These are phyloP conservation scores for Globisporangium sylvaticum DNA, from an alignment of 352 stramenopile genomes.

Conservation along the genomic window DNA sequence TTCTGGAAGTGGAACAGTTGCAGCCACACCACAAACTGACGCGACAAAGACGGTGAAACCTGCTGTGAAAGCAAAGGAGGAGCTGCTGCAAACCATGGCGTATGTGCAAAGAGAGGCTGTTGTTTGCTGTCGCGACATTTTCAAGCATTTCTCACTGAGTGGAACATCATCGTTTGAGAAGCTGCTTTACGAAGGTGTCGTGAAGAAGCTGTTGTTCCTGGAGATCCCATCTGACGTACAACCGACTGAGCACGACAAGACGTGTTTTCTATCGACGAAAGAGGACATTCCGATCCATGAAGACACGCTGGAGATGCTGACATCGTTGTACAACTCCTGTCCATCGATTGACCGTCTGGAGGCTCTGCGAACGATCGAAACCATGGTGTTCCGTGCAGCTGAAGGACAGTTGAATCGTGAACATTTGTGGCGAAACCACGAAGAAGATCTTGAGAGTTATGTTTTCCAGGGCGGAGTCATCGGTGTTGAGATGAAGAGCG, in stretches of 20 bases:
- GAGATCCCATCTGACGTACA: constrained; percentile 82
- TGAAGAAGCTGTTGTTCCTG: constrained; percentile 82
- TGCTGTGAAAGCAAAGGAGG: constrained; percentile 72
- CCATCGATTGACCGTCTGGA: constrained; percentile 63
- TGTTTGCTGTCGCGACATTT: constrained; percentile 65
- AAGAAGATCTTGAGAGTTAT: constrained; percentile 54
- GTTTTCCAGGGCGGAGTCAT: constrained; percentile 55
- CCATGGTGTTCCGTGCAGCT: constrained; percentile 70
- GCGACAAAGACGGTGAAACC: constrained; percentile 57
- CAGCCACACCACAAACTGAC: constrained; percentile 14
- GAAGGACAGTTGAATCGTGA: constrained; percentile 79
- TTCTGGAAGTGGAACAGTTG: neutral
- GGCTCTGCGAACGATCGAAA: constrained; percentile 67
- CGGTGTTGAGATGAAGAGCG: constrained; percentile 58
- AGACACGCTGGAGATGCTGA: constrained; percentile 59
- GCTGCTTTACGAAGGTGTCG: constrained; percentile 70
- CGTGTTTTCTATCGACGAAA: constrained; percentile 81
- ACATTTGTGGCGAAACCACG: constrained; percentile 52
- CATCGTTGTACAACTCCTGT: constrained; percentile 54
- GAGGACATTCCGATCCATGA: constrained; percentile 79
- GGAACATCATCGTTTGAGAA: constrained; percentile 72
- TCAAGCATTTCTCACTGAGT: constrained; percentile 61
- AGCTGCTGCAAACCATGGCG: constrained; percentile 73
- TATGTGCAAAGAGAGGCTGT: constrained; percentile 72
- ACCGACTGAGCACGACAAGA: constrained; percentile 79